phyloP scores from a whole-genome alignment of 2,329 filamentous ascomycete genomes.

The Cercospora citrullina region DNA sequence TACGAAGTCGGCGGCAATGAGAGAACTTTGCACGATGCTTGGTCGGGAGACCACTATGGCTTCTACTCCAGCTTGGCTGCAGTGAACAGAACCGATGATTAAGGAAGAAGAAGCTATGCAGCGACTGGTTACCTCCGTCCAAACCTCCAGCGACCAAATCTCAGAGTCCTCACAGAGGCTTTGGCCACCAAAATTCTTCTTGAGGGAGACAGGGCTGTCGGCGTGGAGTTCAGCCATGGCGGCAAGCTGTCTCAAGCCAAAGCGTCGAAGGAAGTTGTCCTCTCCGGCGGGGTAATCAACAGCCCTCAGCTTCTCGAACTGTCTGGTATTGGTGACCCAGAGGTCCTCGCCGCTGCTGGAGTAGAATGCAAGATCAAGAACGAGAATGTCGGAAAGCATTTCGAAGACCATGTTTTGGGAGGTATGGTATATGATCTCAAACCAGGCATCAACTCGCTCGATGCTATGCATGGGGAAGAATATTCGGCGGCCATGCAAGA shows the following conservation, averaged over 20 bases:
- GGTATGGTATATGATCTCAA: slow-evolving; percentile 36
- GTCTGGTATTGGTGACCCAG: slow-evolving; percentile 55
- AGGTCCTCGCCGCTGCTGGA: slow-evolving; percentile 50
- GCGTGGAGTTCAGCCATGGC: slow-evolving; percentile 46
- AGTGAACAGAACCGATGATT: slow-evolving; percentile 36
- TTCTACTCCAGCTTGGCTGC: slow-evolving; percentile 39
- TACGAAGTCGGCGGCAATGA: slow-evolving; percentile 37
- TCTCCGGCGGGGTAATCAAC: slow-evolving; percentile 53
- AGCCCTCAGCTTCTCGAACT: slow-evolving; percentile 56
- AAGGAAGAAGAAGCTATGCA: slow-evolving; percentile 37
- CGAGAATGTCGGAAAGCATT: slow-evolving; percentile 55
- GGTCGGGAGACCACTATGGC: slow-evolving; percentile 38
- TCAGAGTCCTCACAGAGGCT: slow-evolving; percentile 38
- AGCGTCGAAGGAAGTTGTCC: slow-evolving; percentile 42
- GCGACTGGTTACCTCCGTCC: slow-evolving; percentile 39
- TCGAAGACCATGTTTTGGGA: slow-evolving; percentile 49
- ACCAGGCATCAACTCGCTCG: slow-evolving; percentile 37
- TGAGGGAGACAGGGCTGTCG: slow-evolving; percentile 33
- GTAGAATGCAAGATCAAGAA: slow-evolving; percentile 52
- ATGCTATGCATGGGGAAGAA: slow-evolving; percentile 40
- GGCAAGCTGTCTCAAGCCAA: slow-evolving; percentile 40
- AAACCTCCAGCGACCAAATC: slow-evolving; percentile 33
- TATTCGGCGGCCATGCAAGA: slow-evolving; percentile 39
- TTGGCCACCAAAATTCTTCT: slow-evolving; percentile 34
- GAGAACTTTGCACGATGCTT: slow-evolving; percentile 37